phyloP scores from a whole-genome alignment of 2,329 filamentous ascomycete genomes.

The Onygenales sp. region DNA sequence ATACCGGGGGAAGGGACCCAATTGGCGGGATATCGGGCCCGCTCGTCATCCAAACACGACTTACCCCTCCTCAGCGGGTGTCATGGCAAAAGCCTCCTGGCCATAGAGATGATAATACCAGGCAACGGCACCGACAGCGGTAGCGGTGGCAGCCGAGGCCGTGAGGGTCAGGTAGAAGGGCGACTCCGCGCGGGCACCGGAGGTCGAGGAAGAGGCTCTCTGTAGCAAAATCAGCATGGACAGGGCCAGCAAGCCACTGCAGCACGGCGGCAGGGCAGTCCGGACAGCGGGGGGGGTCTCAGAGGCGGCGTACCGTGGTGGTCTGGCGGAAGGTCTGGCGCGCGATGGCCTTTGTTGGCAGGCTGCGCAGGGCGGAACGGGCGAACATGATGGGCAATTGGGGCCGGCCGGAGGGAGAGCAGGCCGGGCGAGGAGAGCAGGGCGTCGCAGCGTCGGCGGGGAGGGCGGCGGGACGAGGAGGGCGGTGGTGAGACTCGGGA shows the following conservation, averaged over 20 bases:
- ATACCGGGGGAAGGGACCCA: neutral
- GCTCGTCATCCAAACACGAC: slow-evolving; percentile 34
- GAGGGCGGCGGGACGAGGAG: slow-evolving; percentile 19
- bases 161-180: slow-evolving; percentile 77
- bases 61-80: slow-evolving; percentile 96
- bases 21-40: neutral
- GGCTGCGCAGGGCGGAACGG: slow-evolving; percentile 80
- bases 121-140: slow-evolving; percentile 79
- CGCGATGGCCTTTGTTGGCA: slow-evolving; percentile 73
- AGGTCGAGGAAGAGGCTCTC: slow-evolving; percentile 62
- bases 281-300: neutral
- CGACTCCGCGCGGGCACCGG: slow-evolving; percentile 53
- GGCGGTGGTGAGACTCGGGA: slow-evolving; percentile 3
- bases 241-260: neutral
- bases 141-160: slow-evolving; percentile 73
- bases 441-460: slow-evolving; percentile 15
- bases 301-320: slow-evolving; percentile 59
- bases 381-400: slow-evolving; percentile 69
- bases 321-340: slow-evolving; percentile 63
- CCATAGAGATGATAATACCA: slow-evolving; percentile 99
- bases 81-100: slow-evolving; percentile 75
- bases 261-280: neutral
- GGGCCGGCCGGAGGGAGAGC: slow-evolving; percentile 21
- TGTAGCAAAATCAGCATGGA: slow-evolving; percentile 21
- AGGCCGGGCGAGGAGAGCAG: slow-evolving; percentile 14